These are phyloP conservation scores for Endoconidiophora laricicola DNA, from an alignment of 2,329 filamentous ascomycete species.

Conservation along the genomic window DNA sequence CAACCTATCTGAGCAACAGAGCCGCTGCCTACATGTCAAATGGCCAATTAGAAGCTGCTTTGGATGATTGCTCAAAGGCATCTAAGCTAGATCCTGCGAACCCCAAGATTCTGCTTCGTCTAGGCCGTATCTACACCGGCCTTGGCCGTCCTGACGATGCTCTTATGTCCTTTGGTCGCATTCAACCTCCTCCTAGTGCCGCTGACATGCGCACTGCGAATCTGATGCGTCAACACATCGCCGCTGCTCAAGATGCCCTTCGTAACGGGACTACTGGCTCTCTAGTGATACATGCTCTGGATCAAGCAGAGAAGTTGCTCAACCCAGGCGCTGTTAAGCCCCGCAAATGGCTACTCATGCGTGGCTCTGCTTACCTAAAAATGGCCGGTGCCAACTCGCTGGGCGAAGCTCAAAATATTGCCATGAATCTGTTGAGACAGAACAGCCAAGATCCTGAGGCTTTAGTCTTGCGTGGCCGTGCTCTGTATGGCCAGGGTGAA, in stretches of 20 bases:
- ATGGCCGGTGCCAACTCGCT: slow-evolving; percentile 81
- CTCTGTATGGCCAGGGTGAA: slow-evolving; percentile 80
- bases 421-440: slow-evolving; percentile 67
- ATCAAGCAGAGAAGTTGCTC: slow-evolving; percentile 72
- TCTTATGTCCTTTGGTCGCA: slow-evolving; percentile 62
- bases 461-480: slow-evolving; percentile 71
- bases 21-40: slow-evolving; percentile 88
- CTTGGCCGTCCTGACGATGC: slow-evolving; percentile 79
- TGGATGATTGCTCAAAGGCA: slow-evolving; percentile 74
- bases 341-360: slow-evolving; percentile 85
- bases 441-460: slow-evolving; percentile 92
- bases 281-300: slow-evolving; percentile 81
- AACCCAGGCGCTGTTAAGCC: slow-evolving; percentile 62
- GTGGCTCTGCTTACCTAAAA: slow-evolving; percentile 79
- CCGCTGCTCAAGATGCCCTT: slow-evolving; percentile 62
- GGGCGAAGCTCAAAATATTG: slow-evolving; percentile 82
- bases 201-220: slow-evolving; percentile 75
- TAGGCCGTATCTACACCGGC: slow-evolving; percentile 79
- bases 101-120: slow-evolving; percentile 69
- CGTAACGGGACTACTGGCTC: slow-evolving; percentile 63
- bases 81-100: slow-evolving; percentile 74
- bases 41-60: slow-evolving; percentile 57
- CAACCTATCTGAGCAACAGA: slow-evolving; percentile 87
- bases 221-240: slow-evolving; percentile 70
- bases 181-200: slow-evolving; percentile 61